A percentile compares a stretch with the other conserved stretches of the same genome.
Evolutionary conservation across 2,329 filamentous ascomycete species (phyloP).

Genomic region (Ophiostoma ips): DNA sequence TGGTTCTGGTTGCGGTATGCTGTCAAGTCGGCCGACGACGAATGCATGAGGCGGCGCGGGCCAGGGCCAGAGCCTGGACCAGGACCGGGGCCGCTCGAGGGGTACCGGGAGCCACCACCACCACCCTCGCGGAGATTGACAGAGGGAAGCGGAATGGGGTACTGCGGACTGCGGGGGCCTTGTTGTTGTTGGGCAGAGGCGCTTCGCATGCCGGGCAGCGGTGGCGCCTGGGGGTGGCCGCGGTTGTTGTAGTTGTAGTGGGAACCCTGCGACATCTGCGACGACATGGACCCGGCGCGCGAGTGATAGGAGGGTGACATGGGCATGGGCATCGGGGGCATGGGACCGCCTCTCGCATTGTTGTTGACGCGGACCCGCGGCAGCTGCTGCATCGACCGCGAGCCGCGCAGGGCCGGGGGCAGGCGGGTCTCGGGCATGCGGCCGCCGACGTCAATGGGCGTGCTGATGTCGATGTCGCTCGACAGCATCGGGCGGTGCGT

Average conservation of each 20-base stretch:
- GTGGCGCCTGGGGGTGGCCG: background rate
- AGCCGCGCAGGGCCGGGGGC: background rate
- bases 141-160: background rate
- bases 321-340: background rate
- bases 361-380: background rate
- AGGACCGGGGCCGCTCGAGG: background rate
- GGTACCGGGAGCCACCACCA: background rate
- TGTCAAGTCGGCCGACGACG: background rate
- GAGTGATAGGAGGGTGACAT: background rate
- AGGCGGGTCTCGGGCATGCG: constrained; percentile 1
- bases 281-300: constrained; percentile 2
- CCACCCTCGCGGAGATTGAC: background rate
- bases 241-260: background rate
- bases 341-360: background rate
- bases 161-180: constrained; percentile 3
- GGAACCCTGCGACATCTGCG: background rate
- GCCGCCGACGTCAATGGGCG: background rate
- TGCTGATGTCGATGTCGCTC: background rate
- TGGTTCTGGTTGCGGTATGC: background rate
- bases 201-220: background rate
- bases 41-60: background rate
- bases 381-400: constrained; percentile 9
- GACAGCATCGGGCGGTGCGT: background rate
- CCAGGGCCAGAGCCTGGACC: background rate
- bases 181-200: background rate